A percentile compares a stretch with the other conserved stretches of the same genome.
phyloP scores from a whole-genome alignment of 192 early-diverging fungal species.

The Backusella tarrabulga region DNA sequence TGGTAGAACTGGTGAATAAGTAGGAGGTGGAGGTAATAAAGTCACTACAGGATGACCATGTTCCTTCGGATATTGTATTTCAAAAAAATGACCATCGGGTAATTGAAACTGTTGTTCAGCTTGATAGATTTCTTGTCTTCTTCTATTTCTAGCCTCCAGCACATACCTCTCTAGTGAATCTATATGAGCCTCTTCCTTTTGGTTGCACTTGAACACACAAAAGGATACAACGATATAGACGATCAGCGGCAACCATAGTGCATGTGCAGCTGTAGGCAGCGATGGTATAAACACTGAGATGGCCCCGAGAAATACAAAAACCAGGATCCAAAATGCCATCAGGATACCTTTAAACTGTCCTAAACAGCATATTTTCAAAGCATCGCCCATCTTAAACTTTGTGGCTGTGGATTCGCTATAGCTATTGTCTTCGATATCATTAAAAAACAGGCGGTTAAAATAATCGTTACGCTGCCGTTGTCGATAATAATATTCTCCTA shows the following conservation, averaged over 20 bases:
- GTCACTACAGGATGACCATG: conserved; percentile 16
- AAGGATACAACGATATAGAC: not conserved
- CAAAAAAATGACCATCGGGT: conserved; percentile 13
- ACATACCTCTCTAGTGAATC: not conserved
- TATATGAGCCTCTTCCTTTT: not conserved
- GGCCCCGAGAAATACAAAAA: conserved; percentile 5
- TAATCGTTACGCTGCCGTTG: not conserved
- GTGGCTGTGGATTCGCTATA: not conserved
- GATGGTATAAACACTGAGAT: conserved; percentile 6
- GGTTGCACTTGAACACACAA: not conserved
- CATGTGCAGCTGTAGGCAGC: not conserved
- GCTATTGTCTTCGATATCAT: not conserved
- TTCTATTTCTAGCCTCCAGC: not conserved
- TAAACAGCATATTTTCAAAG: not conserved
- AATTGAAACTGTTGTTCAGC: not conserved
- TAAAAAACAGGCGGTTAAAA: not conserved
- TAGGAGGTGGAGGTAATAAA: conserved; percentile 17
- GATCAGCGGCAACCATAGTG: conserved; percentile 7
- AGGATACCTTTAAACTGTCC: conserved; percentile 9
- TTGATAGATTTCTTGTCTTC: not conserved
- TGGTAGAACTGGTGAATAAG: not conserved
- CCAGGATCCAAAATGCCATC: conserved; percentile 11
- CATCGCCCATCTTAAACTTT: not conserved
- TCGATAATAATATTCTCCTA: not conserved
- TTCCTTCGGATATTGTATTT: conserved; percentile 10